These are phyloP conservation scores for Sphagnum magellanicum DNA, from an alignment of 228 moss, liverwort and hornwort species.

Conservation along the genomic window DNA sequence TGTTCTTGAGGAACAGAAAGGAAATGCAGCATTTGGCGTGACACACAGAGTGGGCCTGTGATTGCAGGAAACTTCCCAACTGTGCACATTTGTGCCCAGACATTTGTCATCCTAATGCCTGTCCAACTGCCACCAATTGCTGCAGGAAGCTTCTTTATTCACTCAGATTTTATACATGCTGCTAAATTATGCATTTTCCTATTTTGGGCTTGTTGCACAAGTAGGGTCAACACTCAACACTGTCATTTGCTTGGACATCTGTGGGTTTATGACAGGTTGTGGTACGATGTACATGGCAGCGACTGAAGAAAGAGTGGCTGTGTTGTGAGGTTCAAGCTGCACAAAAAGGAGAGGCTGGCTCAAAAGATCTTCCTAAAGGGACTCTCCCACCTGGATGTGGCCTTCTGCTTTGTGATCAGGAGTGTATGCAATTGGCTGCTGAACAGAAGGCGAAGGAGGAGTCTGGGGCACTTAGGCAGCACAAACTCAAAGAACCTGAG, in stretches of 20 bases:
- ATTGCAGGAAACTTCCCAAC: constrained; percentile 70
- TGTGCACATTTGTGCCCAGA: constrained; percentile 88
- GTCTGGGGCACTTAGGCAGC: constrained; percentile 59
- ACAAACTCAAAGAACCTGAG: constrained; percentile 64
- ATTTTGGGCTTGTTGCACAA: too few species aligned
- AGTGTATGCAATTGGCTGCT: constrained; percentile 53
- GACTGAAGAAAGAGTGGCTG: constrained; percentile 81
- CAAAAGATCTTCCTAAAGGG: constrained; percentile 22
- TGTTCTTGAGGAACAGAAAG: too few species aligned
- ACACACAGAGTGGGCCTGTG: too few species aligned
- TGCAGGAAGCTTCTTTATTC: constrained; percentile 2
- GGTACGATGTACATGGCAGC: constrained; percentile 78
- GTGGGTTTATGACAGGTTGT: constrained; percentile 38
- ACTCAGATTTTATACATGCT: too few species aligned
- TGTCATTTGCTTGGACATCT: too few species aligned
- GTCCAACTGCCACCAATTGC: constrained; percentile 66
- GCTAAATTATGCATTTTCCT: too few species aligned
- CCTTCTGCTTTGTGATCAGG: constrained; percentile 68
- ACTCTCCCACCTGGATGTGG: constrained; percentile 41
- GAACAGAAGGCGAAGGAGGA: constrained; percentile 51
- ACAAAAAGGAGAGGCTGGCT: constrained; percentile 7
- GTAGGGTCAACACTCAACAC: too few species aligned
- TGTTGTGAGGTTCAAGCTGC: constrained; percentile 76
- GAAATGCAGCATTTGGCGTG: too few species aligned
- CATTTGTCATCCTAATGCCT: constrained; percentile 70